phyloP scores from a whole-genome alignment of 1,139 yeast species.

The Pichia inconspicua region DNA sequence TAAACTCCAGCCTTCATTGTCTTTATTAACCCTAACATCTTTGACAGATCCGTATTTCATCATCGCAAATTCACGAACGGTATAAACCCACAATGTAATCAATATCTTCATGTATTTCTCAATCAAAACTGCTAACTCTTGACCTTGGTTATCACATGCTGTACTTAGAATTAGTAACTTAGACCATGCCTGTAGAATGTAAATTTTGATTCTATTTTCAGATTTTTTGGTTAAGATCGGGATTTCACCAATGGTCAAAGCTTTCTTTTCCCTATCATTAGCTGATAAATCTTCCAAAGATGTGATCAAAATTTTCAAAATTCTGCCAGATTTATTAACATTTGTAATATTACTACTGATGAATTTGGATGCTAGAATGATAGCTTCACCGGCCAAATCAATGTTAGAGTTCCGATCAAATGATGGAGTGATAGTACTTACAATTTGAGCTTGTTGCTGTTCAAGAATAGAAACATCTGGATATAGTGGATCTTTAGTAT shows the following conservation, averaged over 20 bases:
- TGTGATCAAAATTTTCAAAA: slow-evolving; percentile 57
- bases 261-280: slow-evolving; percentile 15
- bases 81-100: slow-evolving; percentile 72
- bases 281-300: slow-evolving; percentile 57
- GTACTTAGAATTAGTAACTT: slow-evolving; percentile 42
- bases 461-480: slow-evolving; percentile 68
- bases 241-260: slow-evolving; percentile 33
- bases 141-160: slow-evolving; percentile 22
- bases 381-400: slow-evolving; percentile 67
- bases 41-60: slow-evolving; percentile 46
- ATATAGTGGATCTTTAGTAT: slow-evolving; percentile 63
- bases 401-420: slow-evolving; percentile 69
- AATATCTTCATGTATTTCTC: slow-evolving; percentile 52
- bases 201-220: slow-evolving; percentile 56
- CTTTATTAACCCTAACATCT: slow-evolving; percentile 9
- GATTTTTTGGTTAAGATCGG: slow-evolving; percentile 38
- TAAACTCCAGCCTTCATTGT: slow-evolving; percentile 39
- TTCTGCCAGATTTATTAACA: slow-evolving; percentile 45
- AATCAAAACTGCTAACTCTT: slow-evolving; percentile 37
- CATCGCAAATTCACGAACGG: slow-evolving; percentile 67
- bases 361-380: slow-evolving; percentile 72
- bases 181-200: slow-evolving; percentile 88
- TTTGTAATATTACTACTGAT: slow-evolving; percentile 48
- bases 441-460: slow-evolving; percentile 91
- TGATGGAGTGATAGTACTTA: slow-evolving; percentile 87